Base-by-base conservation (phyloP, 73 alveolate species). In the Paramecium caudatum region DNA sequence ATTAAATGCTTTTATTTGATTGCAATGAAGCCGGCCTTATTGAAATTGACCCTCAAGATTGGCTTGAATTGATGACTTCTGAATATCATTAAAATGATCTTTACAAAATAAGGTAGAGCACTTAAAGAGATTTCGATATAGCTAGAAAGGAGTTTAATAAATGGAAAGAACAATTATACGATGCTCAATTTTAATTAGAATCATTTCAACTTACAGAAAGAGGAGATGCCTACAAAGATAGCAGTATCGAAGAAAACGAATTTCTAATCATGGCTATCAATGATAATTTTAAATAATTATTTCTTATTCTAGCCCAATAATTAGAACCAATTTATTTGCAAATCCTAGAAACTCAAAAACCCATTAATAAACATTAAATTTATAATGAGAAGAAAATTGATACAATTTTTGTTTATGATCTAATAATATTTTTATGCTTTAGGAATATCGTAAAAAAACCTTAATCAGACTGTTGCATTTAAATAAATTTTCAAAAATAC, bases 201-300 rank as follows among this genome's bases (percentile, higher is more conserved):
- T 46, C 36, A 21, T 86, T 86, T 33, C 17, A 46, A 7, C 13
- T 62, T 10, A 86, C 33, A 0, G 47, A 55, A 12, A 86, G 93
- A 86, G 93, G 93, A 3, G 70, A 41, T 63, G 93, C 93, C 46
- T 86, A 61, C 23, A 63, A 85, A 21, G 91, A 82, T 46, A 61
- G 34, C 0, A 23, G 32, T 10, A 62, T 86, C 9, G 93, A 86
- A 43, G 93, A 86, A 43, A 86, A 86, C 25, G 93, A 86, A 36
- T 86, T 39, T 4, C 33, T 86, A 7, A 86, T 86, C 9, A 62
- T 86, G 85, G 93, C 93, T 4, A 62, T 86, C n/a, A 86, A 86
- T 86, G 90, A 86, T 65, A 86, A 55, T 39, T 61, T 86, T 23
- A 86, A 62, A 36, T 21, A 36, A 43, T 10, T 86, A 47, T 86